Conservation (phyloP, 2,329 filamentous ascomycete species). For the Daldinia sp. region DNA sequence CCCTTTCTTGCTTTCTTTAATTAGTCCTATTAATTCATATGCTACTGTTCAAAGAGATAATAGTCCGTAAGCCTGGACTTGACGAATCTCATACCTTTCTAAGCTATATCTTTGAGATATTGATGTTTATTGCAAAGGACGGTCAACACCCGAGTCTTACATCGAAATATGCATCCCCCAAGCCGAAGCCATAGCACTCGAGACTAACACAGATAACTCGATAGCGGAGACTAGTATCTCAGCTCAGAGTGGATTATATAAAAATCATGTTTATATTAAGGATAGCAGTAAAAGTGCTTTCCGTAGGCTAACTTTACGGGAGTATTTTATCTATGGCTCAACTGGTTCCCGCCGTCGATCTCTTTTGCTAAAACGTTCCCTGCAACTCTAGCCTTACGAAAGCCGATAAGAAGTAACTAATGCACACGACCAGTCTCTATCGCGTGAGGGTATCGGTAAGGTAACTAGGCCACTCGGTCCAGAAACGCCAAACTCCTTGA, state of each 20-base stretch:
- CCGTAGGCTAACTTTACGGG: constrained; percentile 1
- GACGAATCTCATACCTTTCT: too few species aligned
- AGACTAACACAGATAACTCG: too few species aligned
- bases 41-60: too few species aligned
- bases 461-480: constrained; percentile 43
- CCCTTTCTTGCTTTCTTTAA: neutral
- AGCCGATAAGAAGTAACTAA: constrained; percentile 7
- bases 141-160: too few species aligned
- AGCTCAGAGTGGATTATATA: neutral
- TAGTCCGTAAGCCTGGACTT: too few species aligned
- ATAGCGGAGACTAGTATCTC: neutral
- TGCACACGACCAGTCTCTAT: constrained; percentile 16
- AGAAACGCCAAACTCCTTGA: constrained; percentile 39
- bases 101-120: too few species aligned
- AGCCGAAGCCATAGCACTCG: too few species aligned
- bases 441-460: constrained; percentile 38
- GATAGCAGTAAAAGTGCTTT: constrained; percentile 8
- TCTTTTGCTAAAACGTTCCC: constrained; percentile 12
- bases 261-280: constrained; percentile 12
- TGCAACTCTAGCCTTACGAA: constrained; percentile 9
- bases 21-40: too few species aligned
- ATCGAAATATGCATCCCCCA: too few species aligned
- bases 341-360: constrained; percentile 10
- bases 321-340: constrained; percentile 28
- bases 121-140: too few species aligned